Evolutionary conservation across 2,329 filamentous ascomycete species (phyloP).

Genomic region (Chaetomiaceae sp.): DNA sequence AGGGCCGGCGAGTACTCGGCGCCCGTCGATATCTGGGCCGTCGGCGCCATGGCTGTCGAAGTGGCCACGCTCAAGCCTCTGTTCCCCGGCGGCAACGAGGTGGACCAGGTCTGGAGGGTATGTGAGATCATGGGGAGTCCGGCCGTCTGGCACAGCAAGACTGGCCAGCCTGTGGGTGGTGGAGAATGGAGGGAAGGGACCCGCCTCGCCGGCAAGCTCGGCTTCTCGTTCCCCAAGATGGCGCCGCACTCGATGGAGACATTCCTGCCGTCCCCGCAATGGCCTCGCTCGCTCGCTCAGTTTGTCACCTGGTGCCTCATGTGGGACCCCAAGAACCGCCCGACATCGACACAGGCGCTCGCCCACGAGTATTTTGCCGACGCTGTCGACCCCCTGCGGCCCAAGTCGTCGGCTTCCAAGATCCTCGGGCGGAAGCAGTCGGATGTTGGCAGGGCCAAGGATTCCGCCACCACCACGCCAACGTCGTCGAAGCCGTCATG

Average conservation of each 20-base stretch:
- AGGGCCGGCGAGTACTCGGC: conserved; percentile 95
- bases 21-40: conserved; percentile 96
- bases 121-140: conserved; percentile 99
- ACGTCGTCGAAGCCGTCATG: conserved; percentile 84
- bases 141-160: conserved; percentile 95
- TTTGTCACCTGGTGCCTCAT: conserved; percentile 99
- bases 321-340: conserved; percentile 93
- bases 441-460: conserved; percentile 68
- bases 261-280: conserved; percentile 83
- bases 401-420: conserved; percentile 83
- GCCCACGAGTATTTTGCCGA: conserved; percentile 93
- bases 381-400: conserved; percentile 83
- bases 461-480: conserved; percentile 52
- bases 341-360: conserved; percentile 89
- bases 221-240: conserved; percentile 99
- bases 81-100: conserved; percentile 96
- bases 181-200: conserved; percentile 97
- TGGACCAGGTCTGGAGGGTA: conserved; percentile 97
- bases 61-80: conserved; percentile 93
- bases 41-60: conserved; percentile 98
- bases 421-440: conserved; percentile 88
- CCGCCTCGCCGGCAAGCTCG: conserved; percentile 86
- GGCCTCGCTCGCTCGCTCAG: conserved; percentile 80
- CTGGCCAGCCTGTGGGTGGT: conserved; percentile 79
- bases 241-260: conserved; percentile 95